These are phyloP conservation scores for Litchi chinensis DNA, from an alignment of 345 rosid genomes.

Conservation along the genomic window DNA sequence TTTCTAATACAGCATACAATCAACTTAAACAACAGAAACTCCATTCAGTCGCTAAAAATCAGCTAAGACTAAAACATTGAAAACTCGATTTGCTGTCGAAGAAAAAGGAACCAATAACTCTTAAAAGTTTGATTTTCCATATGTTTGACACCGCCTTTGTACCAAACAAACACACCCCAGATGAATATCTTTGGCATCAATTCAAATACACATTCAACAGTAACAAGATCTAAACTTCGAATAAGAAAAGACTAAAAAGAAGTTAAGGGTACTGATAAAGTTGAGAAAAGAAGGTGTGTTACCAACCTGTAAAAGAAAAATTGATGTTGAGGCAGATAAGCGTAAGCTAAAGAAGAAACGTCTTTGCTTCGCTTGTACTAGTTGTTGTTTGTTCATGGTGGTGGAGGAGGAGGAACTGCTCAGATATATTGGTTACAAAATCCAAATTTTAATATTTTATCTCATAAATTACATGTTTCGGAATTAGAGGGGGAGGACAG, in stretches of 20 bases:
- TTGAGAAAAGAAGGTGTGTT: not conserved
- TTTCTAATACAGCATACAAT: too few species aligned
- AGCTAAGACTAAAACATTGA: not conserved
- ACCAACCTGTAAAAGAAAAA: constrained; percentile 24
- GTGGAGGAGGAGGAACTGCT: not conserved
- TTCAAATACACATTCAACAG: constrained; percentile 9
- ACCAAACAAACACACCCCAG: constrained; percentile 21
- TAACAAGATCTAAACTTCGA: constrained; percentile 8
- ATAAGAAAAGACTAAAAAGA: not conserved
- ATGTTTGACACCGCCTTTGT: not conserved
- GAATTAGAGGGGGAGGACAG: not conserved
- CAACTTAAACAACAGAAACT: constrained; percentile 17
- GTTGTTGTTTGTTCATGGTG: constrained; percentile 10
- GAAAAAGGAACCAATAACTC: not conserved
- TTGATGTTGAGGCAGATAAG: not conserved
- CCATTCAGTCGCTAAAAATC: constrained; percentile 2
- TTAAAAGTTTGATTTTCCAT: not conserved
- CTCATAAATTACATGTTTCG: not conserved
- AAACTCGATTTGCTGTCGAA: not conserved
- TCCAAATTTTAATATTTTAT: not conserved
- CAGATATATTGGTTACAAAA: constrained; percentile 9
- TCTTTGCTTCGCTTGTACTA: not conserved
- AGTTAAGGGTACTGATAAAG: not conserved
- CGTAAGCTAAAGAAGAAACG: not conserved
- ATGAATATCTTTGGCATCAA: not conserved